Conservation (phyloP, 257 asterid species). For the Prunella vulgaris region DNA sequence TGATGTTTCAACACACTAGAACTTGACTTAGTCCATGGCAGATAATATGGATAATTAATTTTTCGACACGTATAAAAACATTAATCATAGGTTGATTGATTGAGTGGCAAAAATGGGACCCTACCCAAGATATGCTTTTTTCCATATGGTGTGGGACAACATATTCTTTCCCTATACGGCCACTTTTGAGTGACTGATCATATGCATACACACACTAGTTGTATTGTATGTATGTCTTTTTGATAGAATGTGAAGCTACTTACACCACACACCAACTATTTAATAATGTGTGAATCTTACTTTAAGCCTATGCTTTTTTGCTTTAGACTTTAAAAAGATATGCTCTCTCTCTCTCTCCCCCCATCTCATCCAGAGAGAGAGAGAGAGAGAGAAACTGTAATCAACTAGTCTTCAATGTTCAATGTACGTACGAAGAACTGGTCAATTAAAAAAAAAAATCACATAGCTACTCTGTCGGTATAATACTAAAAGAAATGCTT, state of each 20-base stretch:
- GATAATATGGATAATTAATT: background rate
- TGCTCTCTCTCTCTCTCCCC: background rate
- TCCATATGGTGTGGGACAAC: too few species aligned
- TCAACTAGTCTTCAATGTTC: background rate
- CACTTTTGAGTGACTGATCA: background rate
- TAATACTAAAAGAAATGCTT: too few species aligned
- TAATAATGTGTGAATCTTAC: background rate
- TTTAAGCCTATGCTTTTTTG: background rate
- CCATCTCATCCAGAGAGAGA: too few species aligned
- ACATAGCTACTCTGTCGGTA: background rate
- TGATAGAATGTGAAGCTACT: constrained; percentile 10
- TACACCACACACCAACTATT: background rate
- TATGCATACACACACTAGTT: background rate
- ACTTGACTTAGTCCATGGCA: background rate
- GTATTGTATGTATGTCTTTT: background rate
- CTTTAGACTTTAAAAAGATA: background rate
- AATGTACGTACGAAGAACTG: background rate
- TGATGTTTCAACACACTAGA: background rate
- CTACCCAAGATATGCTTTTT: background rate
- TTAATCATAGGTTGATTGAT: background rate
- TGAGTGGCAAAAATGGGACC: background rate
- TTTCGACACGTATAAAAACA: background rate
- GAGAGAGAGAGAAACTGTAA: too few species aligned
- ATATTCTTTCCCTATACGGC: background rate
- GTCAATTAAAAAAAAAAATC: background rate